phyloP scores from a whole-genome alignment of 305 asterid genomes.

The Nicotiana rustica region DNA sequence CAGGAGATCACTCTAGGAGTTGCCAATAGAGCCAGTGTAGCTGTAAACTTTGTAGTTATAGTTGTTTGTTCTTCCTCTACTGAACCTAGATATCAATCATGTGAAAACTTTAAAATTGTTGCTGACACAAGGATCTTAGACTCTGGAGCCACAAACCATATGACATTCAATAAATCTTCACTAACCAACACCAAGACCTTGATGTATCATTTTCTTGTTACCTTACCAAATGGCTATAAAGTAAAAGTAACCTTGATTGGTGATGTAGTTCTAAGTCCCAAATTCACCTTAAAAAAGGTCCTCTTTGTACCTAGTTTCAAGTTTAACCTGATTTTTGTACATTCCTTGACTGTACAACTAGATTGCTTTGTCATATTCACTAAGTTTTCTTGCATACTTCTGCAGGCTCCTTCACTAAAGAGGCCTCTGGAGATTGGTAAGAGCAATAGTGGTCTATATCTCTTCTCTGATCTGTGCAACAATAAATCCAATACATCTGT shows the following conservation, averaged over 20 bases:
- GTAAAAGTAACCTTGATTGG: neutral
- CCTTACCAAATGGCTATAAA: neutral
- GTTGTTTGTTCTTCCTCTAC: too few relatives aligned
- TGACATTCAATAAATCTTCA: neutral
- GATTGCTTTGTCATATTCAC: too few relatives aligned
- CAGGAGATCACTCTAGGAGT: too few relatives aligned
- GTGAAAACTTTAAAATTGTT: too few relatives aligned
- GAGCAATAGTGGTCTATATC: neutral
- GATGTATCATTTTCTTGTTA: too few relatives aligned
- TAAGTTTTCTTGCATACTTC: too few relatives aligned
- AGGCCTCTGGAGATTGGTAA: neutral
- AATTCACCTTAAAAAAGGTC: too few relatives aligned
- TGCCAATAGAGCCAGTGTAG: neutral
- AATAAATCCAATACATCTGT: neutral
- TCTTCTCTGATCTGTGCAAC: too few relatives aligned
- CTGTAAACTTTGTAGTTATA: too few relatives aligned
- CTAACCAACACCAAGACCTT: neutral
- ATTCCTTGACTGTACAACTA: neutral
- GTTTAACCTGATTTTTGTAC: neutral
- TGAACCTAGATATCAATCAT: neutral
- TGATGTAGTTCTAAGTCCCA: neutral
- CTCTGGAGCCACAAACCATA: neutral
- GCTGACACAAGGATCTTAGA: neutral
- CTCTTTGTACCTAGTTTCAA: neutral
- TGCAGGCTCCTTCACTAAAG: too few relatives aligned